phyloP scores from a whole-genome alignment of 192 early-diverging fungal species.

The Linnemannia schmuckeri region DNA sequence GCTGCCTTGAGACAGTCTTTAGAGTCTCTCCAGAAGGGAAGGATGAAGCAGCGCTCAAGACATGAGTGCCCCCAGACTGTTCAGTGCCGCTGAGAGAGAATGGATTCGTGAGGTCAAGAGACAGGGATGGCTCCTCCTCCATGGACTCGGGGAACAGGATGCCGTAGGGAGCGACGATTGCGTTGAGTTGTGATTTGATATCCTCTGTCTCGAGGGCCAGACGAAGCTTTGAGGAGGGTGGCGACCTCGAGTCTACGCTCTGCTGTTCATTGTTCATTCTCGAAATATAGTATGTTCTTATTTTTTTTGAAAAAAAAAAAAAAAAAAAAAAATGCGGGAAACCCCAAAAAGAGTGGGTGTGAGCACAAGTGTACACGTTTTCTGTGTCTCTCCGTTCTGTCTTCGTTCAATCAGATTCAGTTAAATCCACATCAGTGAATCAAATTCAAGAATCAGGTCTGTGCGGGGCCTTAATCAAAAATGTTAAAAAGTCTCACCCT shows the following conservation, averaged over 20 bases:
- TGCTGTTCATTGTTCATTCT: neutral
- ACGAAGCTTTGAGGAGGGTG: neutral
- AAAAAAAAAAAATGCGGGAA: neutral
- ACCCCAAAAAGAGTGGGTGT: neutral
- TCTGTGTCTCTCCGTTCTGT: neutral
- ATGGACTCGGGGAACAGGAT: constrained; percentile 10
- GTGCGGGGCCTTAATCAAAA: neutral
- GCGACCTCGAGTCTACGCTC: no score
- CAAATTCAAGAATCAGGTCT: neutral
- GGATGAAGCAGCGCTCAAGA: neutral
- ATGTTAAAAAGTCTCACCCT: constrained; percentile 14
- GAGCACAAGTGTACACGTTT: neutral
- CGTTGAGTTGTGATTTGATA: constrained; percentile 27
- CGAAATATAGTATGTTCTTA: neutral
- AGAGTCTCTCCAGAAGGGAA: neutral
- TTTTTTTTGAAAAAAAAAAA: neutral
- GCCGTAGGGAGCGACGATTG: constrained; percentile 23
- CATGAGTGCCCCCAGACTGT: neutral
- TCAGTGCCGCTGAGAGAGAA: neutral
- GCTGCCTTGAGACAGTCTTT: neutral
- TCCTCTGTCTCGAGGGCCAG: constrained; percentile 18
- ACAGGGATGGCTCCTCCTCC: neutral
- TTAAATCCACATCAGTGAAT: no score
- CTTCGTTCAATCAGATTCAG: neutral
- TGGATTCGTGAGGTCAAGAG: neutral